Evolutionary conservation across 768 basidiomycete species (phyloP).

Genomic region (Xerocomellus intermedius): DNA sequence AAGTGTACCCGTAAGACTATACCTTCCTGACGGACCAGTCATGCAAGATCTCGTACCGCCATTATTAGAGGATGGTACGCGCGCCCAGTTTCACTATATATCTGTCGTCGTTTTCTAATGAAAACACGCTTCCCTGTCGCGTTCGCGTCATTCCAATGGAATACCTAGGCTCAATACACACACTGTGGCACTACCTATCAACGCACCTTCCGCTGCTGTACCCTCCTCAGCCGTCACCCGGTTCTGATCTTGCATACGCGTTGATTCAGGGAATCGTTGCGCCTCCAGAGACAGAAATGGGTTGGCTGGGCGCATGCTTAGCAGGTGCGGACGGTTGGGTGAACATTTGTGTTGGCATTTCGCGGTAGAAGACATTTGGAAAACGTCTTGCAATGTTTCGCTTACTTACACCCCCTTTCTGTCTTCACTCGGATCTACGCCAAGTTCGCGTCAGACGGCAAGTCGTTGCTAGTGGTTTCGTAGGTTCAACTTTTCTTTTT

Average conservation of each 20-base stretch:
- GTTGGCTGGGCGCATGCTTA: constrained; percentile 91
- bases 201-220: constrained; percentile 80
- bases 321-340: constrained; percentile 96
- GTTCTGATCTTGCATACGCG: constrained; percentile 64
- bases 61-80: constrained; percentile 70
- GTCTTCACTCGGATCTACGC: not conserved
- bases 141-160: not conserved
- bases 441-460: not conserved
- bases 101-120: not conserved
- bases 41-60: constrained; percentile 89
- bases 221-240: constrained; percentile 45
- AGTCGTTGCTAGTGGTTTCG: not conserved
- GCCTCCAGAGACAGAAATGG: constrained; percentile 86
- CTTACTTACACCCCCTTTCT: not conserved
- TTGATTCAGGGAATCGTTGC: constrained; percentile 82
- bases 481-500: not conserved
- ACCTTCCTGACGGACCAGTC: constrained; percentile 87
- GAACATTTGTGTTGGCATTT: constrained; percentile 76
- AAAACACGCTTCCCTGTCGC: not conserved
- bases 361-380: constrained; percentile 20
- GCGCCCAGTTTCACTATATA: not conserved
- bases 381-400: not conserved
- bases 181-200: constrained; percentile 66
- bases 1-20: constrained; percentile 85
- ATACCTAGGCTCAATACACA: constrained; percentile 65